Evolutionary conservation across 2,329 filamentous ascomycete genomes (phyloP), one percentile per base, ranked within the genome.

Genomic region (Ophiostoma ips): DNA sequence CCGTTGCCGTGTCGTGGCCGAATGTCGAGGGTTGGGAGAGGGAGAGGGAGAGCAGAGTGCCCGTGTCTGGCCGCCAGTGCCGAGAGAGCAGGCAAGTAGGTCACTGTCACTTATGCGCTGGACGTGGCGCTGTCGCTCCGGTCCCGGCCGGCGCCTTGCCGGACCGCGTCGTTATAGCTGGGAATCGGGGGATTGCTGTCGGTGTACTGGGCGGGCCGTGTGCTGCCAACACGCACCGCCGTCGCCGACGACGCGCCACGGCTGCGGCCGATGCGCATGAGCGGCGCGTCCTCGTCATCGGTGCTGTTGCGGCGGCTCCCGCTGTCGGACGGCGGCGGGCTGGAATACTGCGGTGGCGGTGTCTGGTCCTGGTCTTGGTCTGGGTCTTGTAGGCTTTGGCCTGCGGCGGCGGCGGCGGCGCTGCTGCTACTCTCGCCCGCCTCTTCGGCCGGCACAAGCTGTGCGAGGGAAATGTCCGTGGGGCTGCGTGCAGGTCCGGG

Each of bases 381-480:
- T 35, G 21, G 19, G 21, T 21, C 1, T 40, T 16, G 35, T 36
- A 16, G 35, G 13, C 37, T 5, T 21, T 7, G 18, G 19, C 37
- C 21, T 11, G 10, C 24, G 15, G 18, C 35, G 9, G 21, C 51
- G 10, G 50, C 65, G 57, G 62, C 67, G 56, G 57, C 60, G 19
- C 56, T 52, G 15, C 53, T 59, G 35, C 83, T 84, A 21, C 78
- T 74, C 51, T 88, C 86, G 60, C 87, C 86, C n/a, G 72, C 77
- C 50, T 80, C 76, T 57, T 89, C 83, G 55, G 68, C 72, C 3
- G 75, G 84, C 41, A 86, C 81, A 49, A 95, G 75, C 60, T 90
- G 87, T 28, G 89, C 86, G 45, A 98, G 76, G 9, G 89, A 95
- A 57, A 98, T 98, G 64, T 96, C 92, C 11, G 92, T 96, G 9